phyloP scores from a whole-genome alignment of 2,329 filamentous ascomycete genomes.

The Trichophyton simii region DNA sequence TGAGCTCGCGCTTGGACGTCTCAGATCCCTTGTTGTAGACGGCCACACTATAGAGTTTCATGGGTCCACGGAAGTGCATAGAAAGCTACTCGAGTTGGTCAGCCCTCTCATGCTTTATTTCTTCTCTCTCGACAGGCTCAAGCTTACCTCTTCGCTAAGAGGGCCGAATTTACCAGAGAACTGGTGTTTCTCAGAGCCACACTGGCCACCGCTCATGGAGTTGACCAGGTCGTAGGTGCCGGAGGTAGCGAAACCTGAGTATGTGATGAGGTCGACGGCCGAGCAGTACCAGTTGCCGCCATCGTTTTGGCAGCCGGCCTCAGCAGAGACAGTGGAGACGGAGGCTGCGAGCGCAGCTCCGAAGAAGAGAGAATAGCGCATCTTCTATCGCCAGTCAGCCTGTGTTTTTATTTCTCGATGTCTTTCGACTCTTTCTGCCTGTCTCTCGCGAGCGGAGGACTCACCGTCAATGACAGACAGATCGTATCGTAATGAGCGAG shows the following conservation, averaged over 20 bases:
- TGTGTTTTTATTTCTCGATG: not conserved
- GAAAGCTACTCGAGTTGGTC: constrained; percentile 43
- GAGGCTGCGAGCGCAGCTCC: constrained; percentile 13
- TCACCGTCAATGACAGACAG: not conserved
- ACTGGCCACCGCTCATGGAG: constrained; percentile 34
- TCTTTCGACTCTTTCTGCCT: not conserved
- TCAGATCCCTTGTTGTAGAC: constrained; percentile 47
- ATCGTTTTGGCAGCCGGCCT: constrained; percentile 18
- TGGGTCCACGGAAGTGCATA: constrained; percentile 58
- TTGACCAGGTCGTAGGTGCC: constrained; percentile 55
- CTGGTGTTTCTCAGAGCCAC: constrained; percentile 21
- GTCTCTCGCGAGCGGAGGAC: not conserved
- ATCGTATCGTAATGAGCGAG: not conserved
- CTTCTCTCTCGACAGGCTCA: not conserved
- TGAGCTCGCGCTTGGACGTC: constrained; percentile 26
- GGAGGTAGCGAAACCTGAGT: constrained; percentile 46
- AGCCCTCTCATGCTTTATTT: not conserved
- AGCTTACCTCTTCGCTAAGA: constrained; percentile 55
- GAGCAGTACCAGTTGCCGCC: constrained; percentile 55
- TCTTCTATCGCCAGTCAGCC: constrained; percentile 4
- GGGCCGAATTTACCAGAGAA: constrained; percentile 54
- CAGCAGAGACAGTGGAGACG: constrained; percentile 13
- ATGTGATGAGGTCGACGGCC: constrained; percentile 54
- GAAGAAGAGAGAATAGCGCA: constrained; percentile 11
- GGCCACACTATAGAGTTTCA: constrained; percentile 54